Evolutionary conservation across 2,329 filamentous ascomycete species (phyloP), one percentile per base, ranked within the genome.

Genomic region (Cordyceps militaris): DNA sequence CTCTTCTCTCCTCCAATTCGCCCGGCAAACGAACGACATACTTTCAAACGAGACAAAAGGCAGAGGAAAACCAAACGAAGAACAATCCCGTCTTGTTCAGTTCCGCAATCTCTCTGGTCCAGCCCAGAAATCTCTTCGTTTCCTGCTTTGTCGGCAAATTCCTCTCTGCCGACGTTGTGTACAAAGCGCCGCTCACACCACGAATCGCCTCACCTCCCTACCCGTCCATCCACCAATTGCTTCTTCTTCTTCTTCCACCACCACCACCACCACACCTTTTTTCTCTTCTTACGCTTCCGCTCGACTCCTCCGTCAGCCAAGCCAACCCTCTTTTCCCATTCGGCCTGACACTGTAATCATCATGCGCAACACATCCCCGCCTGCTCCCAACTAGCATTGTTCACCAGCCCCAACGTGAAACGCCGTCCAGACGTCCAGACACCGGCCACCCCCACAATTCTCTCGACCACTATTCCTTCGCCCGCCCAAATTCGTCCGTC

Each of bases 381-480:
- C 54, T 57, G 59, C 57, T 57, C 61, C 53, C 48, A 50, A 55
- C 62, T 59, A 64, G 63, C 63, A 66, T 66, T 66, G 62, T 65
- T 64, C 62, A 66, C 61, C 42, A 55, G 62, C 64, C 52, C 60
- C 60, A 60, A 63, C 60, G 61, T 66, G 64, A 66, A 66, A 66
- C 64, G 60, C 42, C 58, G 49, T 61, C 60, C 60, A 61, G 58
- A 59, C 58, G 49, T 61, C 60, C 60, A 61, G 58, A 59, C 52
- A 59, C 57, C 26, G 36, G 52, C 38, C 57, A 54, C 40, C 46
- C 44, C 57, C 57, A 58, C 56, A 56, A 48, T 40, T 47, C 32
- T 40, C 40, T 28, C 21, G 48, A 49, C 26, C 46, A 43, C 3
- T 14, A 42, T 13, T 23, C 40, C 2, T 19, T 43, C 40, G 10